Conservation (phyloP, 345 rosid species). For the Pugionium dolabratum region DNA sequence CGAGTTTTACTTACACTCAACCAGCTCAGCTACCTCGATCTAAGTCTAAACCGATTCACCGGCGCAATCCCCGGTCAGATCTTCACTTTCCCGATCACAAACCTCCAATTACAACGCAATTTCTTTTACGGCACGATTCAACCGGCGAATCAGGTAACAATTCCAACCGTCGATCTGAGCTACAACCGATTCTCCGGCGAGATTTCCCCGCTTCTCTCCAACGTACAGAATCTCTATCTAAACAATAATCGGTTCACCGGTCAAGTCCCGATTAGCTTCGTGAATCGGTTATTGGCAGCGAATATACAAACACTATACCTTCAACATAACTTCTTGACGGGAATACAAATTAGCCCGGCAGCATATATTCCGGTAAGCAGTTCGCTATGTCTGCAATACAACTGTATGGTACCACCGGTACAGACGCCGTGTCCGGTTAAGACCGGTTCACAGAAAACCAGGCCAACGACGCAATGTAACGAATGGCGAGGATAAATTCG, state of each 20-base stretch:
- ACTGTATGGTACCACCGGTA: conserved; percentile 91
- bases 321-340: conserved; percentile 91
- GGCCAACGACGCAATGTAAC: conserved; percentile 75
- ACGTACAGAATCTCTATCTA: conserved; percentile 77
- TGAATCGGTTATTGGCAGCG: conserved; percentile 68
- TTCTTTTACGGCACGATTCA: conserved; percentile 59
- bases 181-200: conserved; percentile 72
- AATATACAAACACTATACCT: conserved; percentile 71
- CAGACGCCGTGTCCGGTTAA: conserved; percentile 89
- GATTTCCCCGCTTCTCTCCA: conserved; percentile 75
- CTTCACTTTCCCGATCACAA: conserved; percentile 29
- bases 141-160: conserved; percentile 61
- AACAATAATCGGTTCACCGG: conserved; percentile 91
- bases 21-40: conserved; percentile 73
- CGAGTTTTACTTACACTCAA: conserved; percentile 55
- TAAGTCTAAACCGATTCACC: conserved; percentile 72
- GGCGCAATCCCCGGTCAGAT: conserved; percentile 64
- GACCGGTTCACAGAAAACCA: conserved; percentile 73
- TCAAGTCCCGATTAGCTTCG: conserved; percentile 73
- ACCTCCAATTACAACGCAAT: conserved; percentile 15
- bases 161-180: conserved; percentile 75
- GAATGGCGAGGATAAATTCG: conserved; percentile 59
- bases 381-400: conserved; percentile 88
- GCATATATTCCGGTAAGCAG: conserved; percentile 82
- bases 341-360: conserved; percentile 85